Percentiles rank a stretch among this genome's conserved stretches.
Conservation (phyloP, 2,329 filamentous ascomycete genomes). For the Fulvia fulva region DNA sequence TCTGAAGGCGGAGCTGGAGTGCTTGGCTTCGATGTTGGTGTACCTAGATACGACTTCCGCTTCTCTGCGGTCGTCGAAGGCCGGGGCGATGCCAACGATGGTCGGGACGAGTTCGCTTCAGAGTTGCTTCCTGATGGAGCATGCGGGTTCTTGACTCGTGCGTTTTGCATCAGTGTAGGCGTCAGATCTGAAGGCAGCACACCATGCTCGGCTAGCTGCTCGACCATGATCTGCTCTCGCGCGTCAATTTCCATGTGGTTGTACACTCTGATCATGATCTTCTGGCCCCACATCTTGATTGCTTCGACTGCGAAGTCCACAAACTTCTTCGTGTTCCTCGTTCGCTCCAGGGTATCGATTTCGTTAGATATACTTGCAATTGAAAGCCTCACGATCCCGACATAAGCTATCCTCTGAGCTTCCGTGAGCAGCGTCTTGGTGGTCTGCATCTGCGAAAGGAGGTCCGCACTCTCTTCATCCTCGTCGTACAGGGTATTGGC, state of each 20-base stretch:
- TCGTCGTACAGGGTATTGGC: slow-evolving; percentile 56
- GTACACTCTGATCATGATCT: slow-evolving; percentile 95
- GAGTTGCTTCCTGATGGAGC: slow-evolving; percentile 14
- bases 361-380: slow-evolving; percentile 74
- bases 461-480: slow-evolving; percentile 72
- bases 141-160: slow-evolving; percentile 80
- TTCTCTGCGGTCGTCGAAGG: slow-evolving; percentile 19
- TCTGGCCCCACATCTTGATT: slow-evolving; percentile 93
- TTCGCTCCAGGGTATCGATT: slow-evolving; percentile 58
- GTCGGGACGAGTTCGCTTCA: slow-evolving; percentile 31
- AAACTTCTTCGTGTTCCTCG: slow-evolving; percentile 67
- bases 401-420: slow-evolving; percentile 92
- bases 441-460: slow-evolving; percentile 84
- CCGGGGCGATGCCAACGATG: slow-evolving; percentile 25
- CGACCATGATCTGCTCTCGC: slow-evolving; percentile 96
- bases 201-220: slow-evolving; percentile 89
- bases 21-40: slow-evolving; percentile 28
- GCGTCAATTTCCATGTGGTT: slow-evolving; percentile 93
- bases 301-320: slow-evolving; percentile 67
- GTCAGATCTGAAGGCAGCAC: slow-evolving; percentile 81
- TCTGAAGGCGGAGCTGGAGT: slow-evolving; percentile 29
- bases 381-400: slow-evolving; percentile 79
- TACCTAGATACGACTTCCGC: slow-evolving; percentile 14
- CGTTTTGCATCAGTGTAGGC: slow-evolving; percentile 82
- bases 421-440: slow-evolving; percentile 95